Conservation (phyloP, 73 alveolate species). For the Breviolum minutum region DNA sequence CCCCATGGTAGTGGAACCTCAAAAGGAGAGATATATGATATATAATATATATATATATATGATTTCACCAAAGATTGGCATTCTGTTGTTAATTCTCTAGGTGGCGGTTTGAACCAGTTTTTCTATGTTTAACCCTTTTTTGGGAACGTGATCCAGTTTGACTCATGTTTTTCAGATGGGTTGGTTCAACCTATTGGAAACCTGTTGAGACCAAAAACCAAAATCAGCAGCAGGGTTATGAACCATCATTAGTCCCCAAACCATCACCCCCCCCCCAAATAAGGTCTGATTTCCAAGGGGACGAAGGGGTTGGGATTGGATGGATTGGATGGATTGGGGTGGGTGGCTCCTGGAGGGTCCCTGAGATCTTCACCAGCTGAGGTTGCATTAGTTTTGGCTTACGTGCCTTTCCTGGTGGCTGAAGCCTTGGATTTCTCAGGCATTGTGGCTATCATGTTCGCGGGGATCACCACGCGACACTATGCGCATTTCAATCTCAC, state of each 20-base stretch:
- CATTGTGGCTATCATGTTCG: slow-evolving; percentile 90
- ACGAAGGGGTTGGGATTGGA: neutral
- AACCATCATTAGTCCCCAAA: neutral
- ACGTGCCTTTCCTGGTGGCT: slow-evolving; percentile 83
- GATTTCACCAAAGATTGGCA: too few species aligned
- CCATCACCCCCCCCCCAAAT: neutral
- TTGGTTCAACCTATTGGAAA: too few species aligned
- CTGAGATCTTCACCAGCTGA: neutral
- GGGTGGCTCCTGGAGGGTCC: too few species aligned
- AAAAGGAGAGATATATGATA: too few species aligned
- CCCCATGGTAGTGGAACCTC: too few species aligned
- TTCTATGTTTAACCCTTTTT: too few species aligned
- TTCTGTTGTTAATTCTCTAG: too few species aligned
- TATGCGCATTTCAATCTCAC: slow-evolving; percentile 88
- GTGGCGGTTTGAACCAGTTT: too few species aligned
- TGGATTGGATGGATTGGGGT: neutral
- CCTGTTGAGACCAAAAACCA: neutral
- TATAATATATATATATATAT: too few species aligned
- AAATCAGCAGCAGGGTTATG: neutral
- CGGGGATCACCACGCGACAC: slow-evolving; percentile 78
- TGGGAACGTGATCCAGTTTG: too few species aligned
- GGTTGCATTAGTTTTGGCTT: slow-evolving; percentile 44
- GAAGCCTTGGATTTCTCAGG: slow-evolving; percentile 70
- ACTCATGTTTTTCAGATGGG: too few species aligned
- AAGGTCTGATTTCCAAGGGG: neutral